Evolutionary conservation across 2,329 filamentous ascomycete genomes (phyloP), one percentile per base, ranked within the genome.

Genomic region (Colletotrichum spinosum): DNA sequence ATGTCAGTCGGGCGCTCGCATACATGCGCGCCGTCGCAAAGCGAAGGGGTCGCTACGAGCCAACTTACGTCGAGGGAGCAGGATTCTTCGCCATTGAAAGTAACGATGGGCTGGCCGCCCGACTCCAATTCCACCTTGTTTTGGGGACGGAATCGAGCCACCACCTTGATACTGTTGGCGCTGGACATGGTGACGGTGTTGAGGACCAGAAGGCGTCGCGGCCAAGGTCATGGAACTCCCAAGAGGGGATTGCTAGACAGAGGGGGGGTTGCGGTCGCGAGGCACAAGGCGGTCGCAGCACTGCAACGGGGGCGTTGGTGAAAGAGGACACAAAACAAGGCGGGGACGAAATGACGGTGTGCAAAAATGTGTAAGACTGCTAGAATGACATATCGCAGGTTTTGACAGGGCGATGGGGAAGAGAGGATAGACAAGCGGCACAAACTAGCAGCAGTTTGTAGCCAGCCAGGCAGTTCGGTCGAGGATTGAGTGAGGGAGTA

Each of bases 101-200:
- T 83, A 69, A 99, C 96, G 72, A 99, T 95, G 69, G 94, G 92
- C 80, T 96, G 90, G 79, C 95, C 95, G 78, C 94, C 94, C 75
- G 91, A 94, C 67, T 90, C 90, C 76, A 97, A 86, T 84, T 99
- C 96, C 79, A 96, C 81, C 83, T 93, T 93, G 85, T 99, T 99
- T 82, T 97, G 95, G 73, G 96, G 96, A 77, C 96, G 90, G 83
- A 99, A 99, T 75, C 96, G 93, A 84, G 95, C 95, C 79, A 99
- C 94, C 78, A 99, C 96, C 92, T 87, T 90, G 84, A 91, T 90
- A 75, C 84, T 89, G 76, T 89, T 88, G 73, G 82, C 81, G 79
- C 83, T 81, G 65, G 86, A 87, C 84, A 85, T 86, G 77, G 72
- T 80, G 80, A 72, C 73, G 73, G 68, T 70, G 69, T 44, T 67